A percentile compares a stretch with the other conserved stretches of the same genome.
Conservation (phyloP, 768 basidiomycete species). For the Amyloporia xantha region DNA sequence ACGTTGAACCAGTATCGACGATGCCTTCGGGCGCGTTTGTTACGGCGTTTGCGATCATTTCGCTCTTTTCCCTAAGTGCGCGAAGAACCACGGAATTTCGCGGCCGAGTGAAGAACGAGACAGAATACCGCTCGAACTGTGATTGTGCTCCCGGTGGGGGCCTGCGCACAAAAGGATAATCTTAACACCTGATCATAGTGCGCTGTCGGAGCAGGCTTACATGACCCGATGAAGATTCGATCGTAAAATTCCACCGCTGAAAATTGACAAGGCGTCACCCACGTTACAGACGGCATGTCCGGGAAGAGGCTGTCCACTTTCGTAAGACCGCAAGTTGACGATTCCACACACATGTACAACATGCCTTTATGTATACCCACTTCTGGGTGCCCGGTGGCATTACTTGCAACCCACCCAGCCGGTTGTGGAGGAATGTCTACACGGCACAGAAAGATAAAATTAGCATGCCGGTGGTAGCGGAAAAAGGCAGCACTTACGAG, state of each 20-base stretch:
- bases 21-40: constrained; percentile 12
- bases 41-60: constrained; percentile 17
- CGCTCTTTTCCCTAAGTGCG: constrained; percentile 21
- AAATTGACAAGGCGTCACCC: constrained; percentile 38
- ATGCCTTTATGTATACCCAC: constrained; percentile 39
- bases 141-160: constrained; percentile 31
- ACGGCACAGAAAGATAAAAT: background rate
- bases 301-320: constrained; percentile 30
- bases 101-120: constrained; percentile 32
- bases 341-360: background rate
- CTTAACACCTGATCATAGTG: too few relatives aligned
- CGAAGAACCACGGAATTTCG: constrained; percentile 24
- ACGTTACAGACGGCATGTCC: constrained; percentile 41
- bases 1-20: constrained; percentile 19
- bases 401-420: constrained; percentile 40
- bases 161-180: constrained; percentile 23
- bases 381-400: constrained; percentile 30
- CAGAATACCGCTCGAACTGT: constrained; percentile 25
- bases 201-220: constrained; percentile 19
- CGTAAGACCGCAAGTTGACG: background rate
- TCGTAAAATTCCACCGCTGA: constrained; percentile 39
- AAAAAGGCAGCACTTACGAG: constrained; percentile 33
- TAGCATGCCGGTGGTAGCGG: background rate
- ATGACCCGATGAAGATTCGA: constrained; percentile 39
- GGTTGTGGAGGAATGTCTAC: constrained; percentile 35